phyloP scores from a whole-genome alignment of 73 alveolate genomes.

The Effrenium voratum region DNA sequence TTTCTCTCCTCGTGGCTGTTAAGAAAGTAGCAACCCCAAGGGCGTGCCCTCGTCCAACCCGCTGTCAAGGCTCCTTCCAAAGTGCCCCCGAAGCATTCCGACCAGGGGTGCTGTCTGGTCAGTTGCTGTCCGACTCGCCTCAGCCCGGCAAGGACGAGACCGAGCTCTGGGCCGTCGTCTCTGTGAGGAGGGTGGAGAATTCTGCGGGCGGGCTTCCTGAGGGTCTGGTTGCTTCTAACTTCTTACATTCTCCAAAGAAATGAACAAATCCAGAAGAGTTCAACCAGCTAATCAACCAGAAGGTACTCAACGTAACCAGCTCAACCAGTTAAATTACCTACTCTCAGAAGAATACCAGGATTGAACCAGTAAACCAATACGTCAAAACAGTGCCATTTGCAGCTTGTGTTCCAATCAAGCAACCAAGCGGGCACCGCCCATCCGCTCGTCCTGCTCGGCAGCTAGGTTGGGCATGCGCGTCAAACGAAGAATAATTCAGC shows the following conservation, averaged over 20 bases:
- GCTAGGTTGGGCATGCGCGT: no score
- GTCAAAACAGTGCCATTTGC: no score
- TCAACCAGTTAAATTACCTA: not conserved
- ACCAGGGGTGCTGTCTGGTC: not conserved
- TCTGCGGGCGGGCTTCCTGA: not conserved
- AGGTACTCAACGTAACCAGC: not conserved
- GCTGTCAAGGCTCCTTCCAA: not conserved
- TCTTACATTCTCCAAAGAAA: no score
- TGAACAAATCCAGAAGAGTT: no score
- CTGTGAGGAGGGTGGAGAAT: conserved; percentile 14
- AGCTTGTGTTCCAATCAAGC: no score
- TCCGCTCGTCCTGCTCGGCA: no score
- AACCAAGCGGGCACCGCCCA: no score
- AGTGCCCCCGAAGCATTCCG: not conserved
- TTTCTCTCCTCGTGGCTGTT: no score
- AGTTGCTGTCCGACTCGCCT: not conserved
- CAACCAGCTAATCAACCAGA: no score
- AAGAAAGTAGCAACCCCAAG: no score
- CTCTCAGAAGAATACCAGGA: not conserved
- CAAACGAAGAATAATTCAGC: no score
- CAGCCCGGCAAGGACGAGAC: conserved; percentile 18
- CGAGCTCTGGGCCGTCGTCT: conserved; percentile 42
- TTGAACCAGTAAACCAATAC: not conserved
- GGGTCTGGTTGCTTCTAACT: not conserved
- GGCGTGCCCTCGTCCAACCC: not conserved